Evolutionary conservation across 495 filamentous ascomycete species (phyloP), one percentile per base, ranked within the genome.

Genomic region (Penicillium alfredii): DNA sequence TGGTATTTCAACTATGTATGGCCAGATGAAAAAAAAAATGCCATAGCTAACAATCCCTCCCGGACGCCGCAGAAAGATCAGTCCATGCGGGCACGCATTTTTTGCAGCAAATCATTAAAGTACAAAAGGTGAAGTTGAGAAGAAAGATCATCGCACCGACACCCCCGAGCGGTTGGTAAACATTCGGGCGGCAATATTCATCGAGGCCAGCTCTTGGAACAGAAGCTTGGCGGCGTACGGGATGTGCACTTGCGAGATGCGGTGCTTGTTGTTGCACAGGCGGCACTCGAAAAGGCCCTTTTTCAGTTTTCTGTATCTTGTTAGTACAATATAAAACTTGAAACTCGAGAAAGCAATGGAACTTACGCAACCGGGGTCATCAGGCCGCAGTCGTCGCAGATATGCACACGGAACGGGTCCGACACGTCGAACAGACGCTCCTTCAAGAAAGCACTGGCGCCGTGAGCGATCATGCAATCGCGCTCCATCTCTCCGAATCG

Each of bases 401-500:
- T 82, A 59, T 99, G 93, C 34, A 99, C 93, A 49, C 88, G 72
- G 76, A 94, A 97, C n/a, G 92, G 89, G 64, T 99, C 92, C 39
- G 82, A 88, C 27, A 97, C 93, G 60, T 96, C 89, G 49, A 99
- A 96, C 44, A 99, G 68, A 44, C 90, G 73, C 73, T 99, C 92
- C 70, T 96, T 96, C 58, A 99, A 69, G 77, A 99, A 97, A 4
- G 88, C 80, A 44, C 85, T 88, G 17, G 92, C 92, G 56, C 92
- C 92, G 63, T 99, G 93, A 18, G 93, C 84, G 63, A 99, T 97
- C 93, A 99, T 97, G 67, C 92, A 99, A 76, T 99, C 92, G 61
- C 92, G 89, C 66, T 99, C 92, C 92, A 99, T 99, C 74, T 99
- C 92, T 78, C 92, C 92, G 75, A 99, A 99, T 53, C 92, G 88